Evolutionary conservation across 495 filamentous ascomycete genomes (phyloP).

Genomic region (Hypoxylon fragiforme): DNA sequence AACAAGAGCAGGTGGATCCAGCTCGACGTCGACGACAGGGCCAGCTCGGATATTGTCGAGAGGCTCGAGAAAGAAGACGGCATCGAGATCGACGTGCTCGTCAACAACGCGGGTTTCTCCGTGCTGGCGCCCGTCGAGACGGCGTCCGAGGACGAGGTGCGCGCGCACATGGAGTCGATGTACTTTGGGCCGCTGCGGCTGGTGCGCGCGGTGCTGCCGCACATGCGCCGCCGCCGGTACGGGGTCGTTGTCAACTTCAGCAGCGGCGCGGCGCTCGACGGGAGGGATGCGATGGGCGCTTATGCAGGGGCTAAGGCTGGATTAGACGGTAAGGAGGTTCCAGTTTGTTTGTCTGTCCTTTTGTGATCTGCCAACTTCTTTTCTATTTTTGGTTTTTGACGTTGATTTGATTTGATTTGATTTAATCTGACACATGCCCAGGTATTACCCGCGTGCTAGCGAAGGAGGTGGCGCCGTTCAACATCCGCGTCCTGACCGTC

Average conservation of each 20-base stretch:
- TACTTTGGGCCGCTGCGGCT: slow-evolving; percentile 54
- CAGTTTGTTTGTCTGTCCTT: not conserved
- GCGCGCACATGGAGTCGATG: slow-evolving; percentile 51
- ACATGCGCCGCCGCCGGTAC: slow-evolving; percentile 46
- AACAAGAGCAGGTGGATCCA: slow-evolving; percentile 49
- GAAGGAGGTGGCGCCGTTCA: slow-evolving; percentile 54
- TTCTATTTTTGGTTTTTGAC: too few species aligned
- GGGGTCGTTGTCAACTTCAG: slow-evolving; percentile 55
- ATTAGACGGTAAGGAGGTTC: slow-evolving; percentile 48
- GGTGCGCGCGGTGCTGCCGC: slow-evolving; percentile 49
- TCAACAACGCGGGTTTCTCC: slow-evolving; percentile 62
- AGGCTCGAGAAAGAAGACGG: slow-evolving; percentile 27
- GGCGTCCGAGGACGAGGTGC: slow-evolving; percentile 44
- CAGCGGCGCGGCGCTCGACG: slow-evolving; percentile 50
- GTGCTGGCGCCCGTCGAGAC: slow-evolving; percentile 43
- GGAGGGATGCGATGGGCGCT: slow-evolving; percentile 43
- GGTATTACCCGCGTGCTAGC: slow-evolving; percentile 48
- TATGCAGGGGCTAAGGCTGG: slow-evolving; percentile 55
- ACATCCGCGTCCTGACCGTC: slow-evolving; percentile 51
- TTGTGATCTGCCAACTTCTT: not conserved
- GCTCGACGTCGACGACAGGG: slow-evolving; percentile 44
- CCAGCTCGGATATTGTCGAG: slow-evolving; percentile 25
- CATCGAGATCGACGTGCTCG: slow-evolving; percentile 56
- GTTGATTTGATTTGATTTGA: too few species aligned
- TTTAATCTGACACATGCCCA: slow-evolving; percentile 10